Conservation (phyloP, 2,329 filamentous ascomycete genomes). For the Calonectria pauciramosa region DNA sequence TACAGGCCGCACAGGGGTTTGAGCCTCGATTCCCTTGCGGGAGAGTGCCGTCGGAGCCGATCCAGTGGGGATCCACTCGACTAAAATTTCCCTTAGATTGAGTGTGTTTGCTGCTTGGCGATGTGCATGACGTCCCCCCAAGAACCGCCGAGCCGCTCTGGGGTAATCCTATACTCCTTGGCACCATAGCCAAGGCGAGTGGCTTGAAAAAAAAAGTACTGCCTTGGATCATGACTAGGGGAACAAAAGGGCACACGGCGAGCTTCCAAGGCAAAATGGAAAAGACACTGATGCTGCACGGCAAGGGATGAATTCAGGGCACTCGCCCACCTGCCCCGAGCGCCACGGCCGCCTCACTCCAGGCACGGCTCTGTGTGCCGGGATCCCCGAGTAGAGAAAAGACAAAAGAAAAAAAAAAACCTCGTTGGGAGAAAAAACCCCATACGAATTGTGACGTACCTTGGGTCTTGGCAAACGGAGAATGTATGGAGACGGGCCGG, state of each 20-base stretch:
- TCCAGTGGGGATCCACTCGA: constrained; percentile 47
- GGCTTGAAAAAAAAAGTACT: background rate
- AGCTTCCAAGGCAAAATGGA: background rate
- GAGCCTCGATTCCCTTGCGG: constrained; percentile 45
- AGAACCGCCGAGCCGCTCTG: constrained; percentile 31
- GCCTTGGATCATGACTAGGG: background rate
- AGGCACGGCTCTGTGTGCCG: constrained; percentile 38
- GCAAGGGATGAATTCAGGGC: constrained; percentile 40
- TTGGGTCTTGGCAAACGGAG: constrained; percentile 32
- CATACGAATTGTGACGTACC: constrained; percentile 45
- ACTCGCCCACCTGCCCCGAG: constrained; percentile 51
- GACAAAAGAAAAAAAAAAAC: constrained; percentile 11
- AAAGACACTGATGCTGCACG: constrained; percentile 11
- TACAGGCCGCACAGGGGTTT: constrained; percentile 40
- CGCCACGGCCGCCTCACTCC: constrained; percentile 46
- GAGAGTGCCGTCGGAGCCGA: constrained; percentile 47
- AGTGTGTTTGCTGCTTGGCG: constrained; percentile 50
- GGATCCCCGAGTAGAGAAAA: constrained; percentile 43
- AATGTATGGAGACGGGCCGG: constrained; percentile 1
- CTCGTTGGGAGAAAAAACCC: constrained; percentile 30
- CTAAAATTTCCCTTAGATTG: constrained; percentile 48
- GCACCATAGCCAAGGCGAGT: constrained; percentile 15
- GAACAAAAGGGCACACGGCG: background rate
- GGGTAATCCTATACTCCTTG: constrained; percentile 29
- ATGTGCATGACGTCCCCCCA: constrained; percentile 46